Conservation (phyloP, 2,329 filamentous ascomycete species). For the Plenodomus biglobosus region DNA sequence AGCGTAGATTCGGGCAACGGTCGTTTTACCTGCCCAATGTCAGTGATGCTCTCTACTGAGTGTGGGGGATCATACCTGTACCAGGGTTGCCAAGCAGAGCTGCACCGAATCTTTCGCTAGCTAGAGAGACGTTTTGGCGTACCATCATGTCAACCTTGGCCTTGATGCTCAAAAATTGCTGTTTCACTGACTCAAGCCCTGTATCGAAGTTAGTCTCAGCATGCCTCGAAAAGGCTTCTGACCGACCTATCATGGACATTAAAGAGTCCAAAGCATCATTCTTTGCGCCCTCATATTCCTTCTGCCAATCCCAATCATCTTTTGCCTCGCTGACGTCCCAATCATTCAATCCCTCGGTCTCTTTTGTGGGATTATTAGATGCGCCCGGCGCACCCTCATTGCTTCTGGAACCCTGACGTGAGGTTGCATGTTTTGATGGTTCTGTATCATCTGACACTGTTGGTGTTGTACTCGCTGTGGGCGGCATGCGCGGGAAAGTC, state of each 20-base stretch:
- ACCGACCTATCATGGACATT: slow-evolving; percentile 66
- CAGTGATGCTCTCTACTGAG: background rate
- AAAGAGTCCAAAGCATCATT: slow-evolving; percentile 62
- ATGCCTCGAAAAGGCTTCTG: background rate
- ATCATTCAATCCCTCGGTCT: slow-evolving; percentile 1
- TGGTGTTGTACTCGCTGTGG: background rate
- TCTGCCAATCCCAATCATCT: slow-evolving; percentile 65
- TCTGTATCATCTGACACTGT: background rate
- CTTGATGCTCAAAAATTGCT: slow-evolving; percentile 64
- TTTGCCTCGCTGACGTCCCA: slow-evolving; percentile 30
- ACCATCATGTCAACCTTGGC: slow-evolving; percentile 61
- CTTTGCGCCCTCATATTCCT: slow-evolving; percentile 53
- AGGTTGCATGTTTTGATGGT: background rate
- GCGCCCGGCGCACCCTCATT: background rate
- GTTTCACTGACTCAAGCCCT: slow-evolving; percentile 66
- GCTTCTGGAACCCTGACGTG: background rate
- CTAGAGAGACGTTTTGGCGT: slow-evolving; percentile 59
- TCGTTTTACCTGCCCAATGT: slow-evolving; percentile 63
- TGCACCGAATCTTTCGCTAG: slow-evolving; percentile 62
- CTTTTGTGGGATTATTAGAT: background rate
- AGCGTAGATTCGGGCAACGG: slow-evolving; percentile 70
- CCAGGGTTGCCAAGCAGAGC: slow-evolving; percentile 73
- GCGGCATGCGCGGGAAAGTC: background rate
- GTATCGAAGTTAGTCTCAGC: background rate
- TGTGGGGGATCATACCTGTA: slow-evolving; percentile 56